A percentile compares a stretch with the other conserved stretches of the same genome.
phyloP scores from a whole-genome alignment of 345 rosid species.

The Gossypioides kirkii region DNA sequence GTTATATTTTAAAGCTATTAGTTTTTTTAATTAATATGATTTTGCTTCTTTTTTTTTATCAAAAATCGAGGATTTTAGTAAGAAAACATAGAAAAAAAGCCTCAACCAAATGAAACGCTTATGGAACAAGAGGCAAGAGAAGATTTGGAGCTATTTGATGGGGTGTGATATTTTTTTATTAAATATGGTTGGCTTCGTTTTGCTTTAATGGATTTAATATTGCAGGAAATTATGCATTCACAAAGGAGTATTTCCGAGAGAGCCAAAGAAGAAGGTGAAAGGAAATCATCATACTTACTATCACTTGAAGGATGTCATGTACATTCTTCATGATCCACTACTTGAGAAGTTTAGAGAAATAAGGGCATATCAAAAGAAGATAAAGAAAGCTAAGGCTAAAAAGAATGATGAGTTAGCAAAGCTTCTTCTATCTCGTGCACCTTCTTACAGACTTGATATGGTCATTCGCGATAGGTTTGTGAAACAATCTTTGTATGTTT shows the following conservation, averaged over 20 bases:
- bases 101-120: not conserved
- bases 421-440: slow-evolving; percentile 62
- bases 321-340: slow-evolving; percentile 77
- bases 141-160: not conserved
- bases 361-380: slow-evolving; percentile 64
- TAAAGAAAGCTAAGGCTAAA: slow-evolving; percentile 76
- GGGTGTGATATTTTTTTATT: not conserved
- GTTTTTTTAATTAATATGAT: not conserved
- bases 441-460: slow-evolving; percentile 60
- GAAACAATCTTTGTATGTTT: not conserved
- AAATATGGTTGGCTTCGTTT: not conserved
- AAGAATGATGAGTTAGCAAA: slow-evolving; percentile 66
- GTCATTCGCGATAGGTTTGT: slow-evolving; percentile 78
- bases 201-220: slow-evolving; percentile 4
- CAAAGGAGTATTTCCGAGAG: slow-evolving; percentile 85
- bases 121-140: not conserved
- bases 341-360: slow-evolving; percentile 85
- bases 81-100: not conserved
- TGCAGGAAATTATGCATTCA: slow-evolving; percentile 74
- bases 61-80: not conserved
- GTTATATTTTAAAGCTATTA: not conserved
- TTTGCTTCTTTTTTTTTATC: not conserved
- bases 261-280: slow-evolving; percentile 87
- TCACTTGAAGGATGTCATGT: slow-evolving; percentile 82
- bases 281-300: slow-evolving; percentile 96